A percentile compares a stretch with the other conserved stretches of the same genome.
Evolutionary conservation across 208 protist species (phyloP).

Genomic region (Crithidia brevicula): DNA sequence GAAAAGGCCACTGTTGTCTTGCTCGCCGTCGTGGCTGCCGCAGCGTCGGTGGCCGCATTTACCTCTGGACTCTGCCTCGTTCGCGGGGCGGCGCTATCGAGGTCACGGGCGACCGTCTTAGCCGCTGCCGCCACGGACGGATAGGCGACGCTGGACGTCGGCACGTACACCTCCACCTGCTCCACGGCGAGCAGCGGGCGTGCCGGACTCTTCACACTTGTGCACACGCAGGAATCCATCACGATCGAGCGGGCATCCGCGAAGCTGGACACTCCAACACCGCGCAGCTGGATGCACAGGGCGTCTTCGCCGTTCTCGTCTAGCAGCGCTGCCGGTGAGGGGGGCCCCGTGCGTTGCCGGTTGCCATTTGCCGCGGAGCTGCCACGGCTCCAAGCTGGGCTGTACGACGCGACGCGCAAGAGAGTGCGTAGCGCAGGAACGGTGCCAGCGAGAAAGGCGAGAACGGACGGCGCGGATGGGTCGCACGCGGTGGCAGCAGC

Average conservation of each 20-base stretch:
- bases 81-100: neutral
- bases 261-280: conserved; percentile 20
- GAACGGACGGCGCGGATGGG: neutral
- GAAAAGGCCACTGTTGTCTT: neutral
- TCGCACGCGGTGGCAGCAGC: neutral
- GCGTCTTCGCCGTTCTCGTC: conserved; percentile 29
- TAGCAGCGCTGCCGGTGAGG: conserved; percentile 15
- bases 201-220: conserved; percentile 20
- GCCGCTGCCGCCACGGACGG: conserved; percentile 11
- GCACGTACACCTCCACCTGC: conserved; percentile 26
- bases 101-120: conserved; percentile 13
- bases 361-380: neutral
- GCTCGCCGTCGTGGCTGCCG: neutral
- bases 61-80: neutral
- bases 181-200: conserved; percentile 24
- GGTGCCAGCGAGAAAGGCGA: conserved; percentile 16
- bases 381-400: neutral
- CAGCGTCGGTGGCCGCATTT: neutral
- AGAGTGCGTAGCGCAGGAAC: conserved; percentile 23
- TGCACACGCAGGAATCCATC: conserved; percentile 25
- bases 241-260: conserved; percentile 24
- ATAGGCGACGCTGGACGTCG: conserved; percentile 16
- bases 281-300: conserved; percentile 24
- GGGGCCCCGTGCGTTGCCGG: neutral
- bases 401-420: neutral